A percentile compares a stretch with the other conserved stretches of the same genome.
These are phyloP conservation scores for Pseudogymnoascus sp. DNA, from an alignment of 2,329 filamentous ascomycete species.

Conservation along the genomic window DNA sequence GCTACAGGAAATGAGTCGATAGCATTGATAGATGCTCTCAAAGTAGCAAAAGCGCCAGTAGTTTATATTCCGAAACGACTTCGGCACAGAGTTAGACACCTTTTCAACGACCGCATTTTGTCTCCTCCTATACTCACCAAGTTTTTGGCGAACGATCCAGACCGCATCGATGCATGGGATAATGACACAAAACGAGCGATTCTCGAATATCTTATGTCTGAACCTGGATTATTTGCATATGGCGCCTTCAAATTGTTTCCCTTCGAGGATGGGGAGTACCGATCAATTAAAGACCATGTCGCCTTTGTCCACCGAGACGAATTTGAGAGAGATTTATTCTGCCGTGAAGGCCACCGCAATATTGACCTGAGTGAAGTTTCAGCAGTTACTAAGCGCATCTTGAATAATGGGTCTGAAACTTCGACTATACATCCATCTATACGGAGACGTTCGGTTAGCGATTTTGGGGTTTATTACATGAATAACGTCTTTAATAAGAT, in stretches of 20 bases:
- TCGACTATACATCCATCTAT: neutral
- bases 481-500: neutral
- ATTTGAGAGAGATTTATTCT: conserved; percentile 17
- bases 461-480: neutral
- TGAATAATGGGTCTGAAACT: neutral
- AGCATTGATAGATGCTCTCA: conserved; percentile 17
- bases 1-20: conserved; percentile 10
- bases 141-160: neutral
- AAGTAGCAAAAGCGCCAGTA: conserved; percentile 18
- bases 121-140: neutral
- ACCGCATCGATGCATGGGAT: neutral
- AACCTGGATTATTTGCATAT: neutral
- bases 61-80: conserved; percentile 18
- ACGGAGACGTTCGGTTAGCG: neutral
- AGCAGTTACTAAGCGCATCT: neutral
- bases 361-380: conserved; percentile 16
- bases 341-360: conserved; percentile 12
- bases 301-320: conserved; percentile 17
- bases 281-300: neutral
- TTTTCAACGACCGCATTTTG: conserved; percentile 12
- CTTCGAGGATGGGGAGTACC: neutral
- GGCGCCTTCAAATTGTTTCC: neutral
- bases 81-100: neutral
- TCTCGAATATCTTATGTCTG: neutral
- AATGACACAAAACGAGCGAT: neutral